A percentile compares a stretch with the other conserved stretches of the same genome.
These are phyloP conservation scores for Marasmius fiardii DNA, from an alignment of 1,284 basidiomycete genomes.

Conservation along the genomic window DNA sequence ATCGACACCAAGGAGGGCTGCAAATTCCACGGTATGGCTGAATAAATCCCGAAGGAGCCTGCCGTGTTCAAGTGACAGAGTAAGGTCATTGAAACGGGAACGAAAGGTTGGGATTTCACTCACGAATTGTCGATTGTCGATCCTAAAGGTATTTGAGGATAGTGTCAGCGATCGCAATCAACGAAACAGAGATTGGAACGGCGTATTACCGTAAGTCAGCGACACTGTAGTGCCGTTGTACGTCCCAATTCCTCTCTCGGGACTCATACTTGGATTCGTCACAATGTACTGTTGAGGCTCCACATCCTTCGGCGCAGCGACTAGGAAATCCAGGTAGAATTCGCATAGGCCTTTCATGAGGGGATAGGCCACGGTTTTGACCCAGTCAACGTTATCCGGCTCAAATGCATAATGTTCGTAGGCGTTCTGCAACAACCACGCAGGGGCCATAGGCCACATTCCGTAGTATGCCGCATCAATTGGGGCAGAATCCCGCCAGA, in stretches of 20 bases:
- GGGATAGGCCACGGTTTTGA: constrained; percentile 16
- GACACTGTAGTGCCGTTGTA: constrained; percentile 16
- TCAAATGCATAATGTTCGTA: constrained; percentile 19
- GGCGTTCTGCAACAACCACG: constrained; percentile 17
- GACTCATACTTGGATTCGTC: constrained; percentile 19
- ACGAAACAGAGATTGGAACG: not conserved
- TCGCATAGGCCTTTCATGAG: constrained; percentile 18
- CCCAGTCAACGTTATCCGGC: constrained; percentile 14
- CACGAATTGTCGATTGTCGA: constrained; percentile 19
- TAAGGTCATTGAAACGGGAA: not conserved
- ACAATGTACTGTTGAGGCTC: constrained; percentile 15
- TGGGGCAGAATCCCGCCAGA: constrained; percentile 11
- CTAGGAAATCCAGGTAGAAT: constrained; percentile 18
- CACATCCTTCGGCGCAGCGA: constrained; percentile 12
- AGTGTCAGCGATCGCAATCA: not conserved
- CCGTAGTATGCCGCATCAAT: constrained; percentile 21
- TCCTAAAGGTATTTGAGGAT: constrained; percentile 1
- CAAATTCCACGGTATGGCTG: constrained; percentile 15
- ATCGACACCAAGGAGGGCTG: constrained; percentile 15
- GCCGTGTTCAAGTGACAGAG: too few species aligned
- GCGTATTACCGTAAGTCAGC: constrained; percentile 13
- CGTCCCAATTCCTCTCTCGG: constrained; percentile 16
- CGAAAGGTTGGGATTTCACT: not conserved
- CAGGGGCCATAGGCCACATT: constrained; percentile 17
- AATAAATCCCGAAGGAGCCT: constrained; percentile 19